Base-by-base conservation (phyloP, 257 asterid genomes). In the Plantago ovata region DNA sequence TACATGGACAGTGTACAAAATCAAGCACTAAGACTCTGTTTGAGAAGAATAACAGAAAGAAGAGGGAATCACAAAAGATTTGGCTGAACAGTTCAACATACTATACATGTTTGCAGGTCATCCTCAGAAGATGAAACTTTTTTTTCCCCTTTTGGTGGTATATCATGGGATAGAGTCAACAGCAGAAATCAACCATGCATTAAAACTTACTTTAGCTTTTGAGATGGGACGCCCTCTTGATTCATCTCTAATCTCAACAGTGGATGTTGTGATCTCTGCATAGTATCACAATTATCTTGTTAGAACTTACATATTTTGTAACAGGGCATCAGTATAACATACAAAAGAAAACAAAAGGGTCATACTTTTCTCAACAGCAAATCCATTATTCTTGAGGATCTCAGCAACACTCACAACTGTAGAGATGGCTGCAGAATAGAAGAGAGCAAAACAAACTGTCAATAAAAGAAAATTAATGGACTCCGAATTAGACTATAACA, bases 381-480 rank as follows among this genome's bases (percentile, higher is more conserved):
- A 74, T 58, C 97, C 97, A 67, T 77, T 82, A 71, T 89, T 89
- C 80, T 89, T 89, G 77, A 86, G 76, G 55, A 89, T 89, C 75
- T 89, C 95, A 22, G 97, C 94, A 21, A 89, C 56, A 38, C 92
- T 79, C 66, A 86, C 94, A 53, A 81, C 97, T 14, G 95, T 86
- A 45, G 95, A 84, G 59, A 86, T 89, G 20, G 97, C 97, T 89
- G 81, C 66, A 76, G 51, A 57, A 47, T 65, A 75, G 13, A 62
- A 6, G 21, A 13, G 12, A 57, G 20, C n/a, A n/a, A n/a, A 20
- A 57, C 33, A 57, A 57, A 21, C 39, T 12, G 16, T 57, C 50
- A 57, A 13, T 13, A 14, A 6, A 5, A 18, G 21, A 15, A 20
- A 40, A 57, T 7, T 40, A 21, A 11, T 0, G 4, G 14, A 57